Evolutionary conservation across 208 protist genomes (phyloP).

Genomic region (Naegleria gruberi): DNA sequence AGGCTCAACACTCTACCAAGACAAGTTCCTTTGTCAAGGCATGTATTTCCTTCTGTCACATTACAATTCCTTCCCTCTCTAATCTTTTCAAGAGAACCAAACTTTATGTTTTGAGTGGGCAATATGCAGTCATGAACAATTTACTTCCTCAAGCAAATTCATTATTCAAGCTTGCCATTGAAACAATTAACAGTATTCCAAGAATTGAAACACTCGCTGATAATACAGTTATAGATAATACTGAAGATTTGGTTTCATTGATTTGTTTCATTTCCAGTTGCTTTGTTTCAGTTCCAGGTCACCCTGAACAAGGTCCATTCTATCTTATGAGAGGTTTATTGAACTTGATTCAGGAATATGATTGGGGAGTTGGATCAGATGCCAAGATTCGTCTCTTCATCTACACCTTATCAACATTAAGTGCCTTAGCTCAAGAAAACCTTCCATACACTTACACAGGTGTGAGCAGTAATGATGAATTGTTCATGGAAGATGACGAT

Average conservation of each 20-base stretch:
- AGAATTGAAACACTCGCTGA: neutral
- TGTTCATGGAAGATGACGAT: neutral
- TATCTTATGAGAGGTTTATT: conserved; percentile 3
- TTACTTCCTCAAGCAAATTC: neutral
- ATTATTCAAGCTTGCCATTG: neutral
- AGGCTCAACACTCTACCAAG: conserved; percentile 12
- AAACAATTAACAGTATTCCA: neutral
- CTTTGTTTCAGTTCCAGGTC: neutral
- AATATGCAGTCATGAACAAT: neutral
- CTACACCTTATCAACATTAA: neutral
- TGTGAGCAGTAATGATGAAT: neutral
- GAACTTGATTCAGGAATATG: neutral
- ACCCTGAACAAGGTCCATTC: conserved; percentile 17
- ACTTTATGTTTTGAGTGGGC: conserved; percentile 41
- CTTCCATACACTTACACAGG: neutral
- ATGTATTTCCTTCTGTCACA: conserved; percentile 56
- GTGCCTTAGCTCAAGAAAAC: neutral
- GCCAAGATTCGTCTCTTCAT: neutral
- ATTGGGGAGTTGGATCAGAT: neutral
- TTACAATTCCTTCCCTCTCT: conserved; percentile 62
- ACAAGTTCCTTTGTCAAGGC: conserved; percentile 29
- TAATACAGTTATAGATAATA: neutral
- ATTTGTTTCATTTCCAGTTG: neutral
- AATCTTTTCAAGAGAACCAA: conserved; percentile 42
- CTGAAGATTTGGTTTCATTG: neutral